These are phyloP conservation scores for Prinsepia uniflora DNA, from an alignment of 306 rosid species.

Conservation along the genomic window DNA sequence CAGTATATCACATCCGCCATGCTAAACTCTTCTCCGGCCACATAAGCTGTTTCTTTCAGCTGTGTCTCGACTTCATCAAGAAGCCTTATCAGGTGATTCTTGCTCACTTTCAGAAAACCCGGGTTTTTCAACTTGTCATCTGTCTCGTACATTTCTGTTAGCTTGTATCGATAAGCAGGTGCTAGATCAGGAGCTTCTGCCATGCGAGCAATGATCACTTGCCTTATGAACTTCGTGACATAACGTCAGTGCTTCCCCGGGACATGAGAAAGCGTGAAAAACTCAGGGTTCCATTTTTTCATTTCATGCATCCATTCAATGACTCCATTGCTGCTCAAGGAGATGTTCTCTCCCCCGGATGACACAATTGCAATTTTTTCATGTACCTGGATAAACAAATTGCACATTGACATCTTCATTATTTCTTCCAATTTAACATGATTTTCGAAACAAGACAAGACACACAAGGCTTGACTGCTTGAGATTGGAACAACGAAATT, in stretches of 20 bases:
- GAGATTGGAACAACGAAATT: neutral
- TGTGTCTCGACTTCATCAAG: slow-evolving; percentile 70
- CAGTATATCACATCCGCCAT: slow-evolving; percentile 86
- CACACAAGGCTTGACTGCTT: neutral
- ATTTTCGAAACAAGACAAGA: neutral
- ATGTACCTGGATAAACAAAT: slow-evolving; percentile 61
- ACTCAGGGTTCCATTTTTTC: slow-evolving; percentile 82
- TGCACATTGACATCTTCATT: slow-evolving; percentile 12
- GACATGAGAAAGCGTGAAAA: slow-evolving; percentile 61
- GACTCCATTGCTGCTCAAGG: slow-evolving; percentile 50
- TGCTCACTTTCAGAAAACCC: slow-evolving; percentile 40
- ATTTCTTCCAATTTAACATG: neutral
- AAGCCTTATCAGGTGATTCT: slow-evolving; percentile 59
- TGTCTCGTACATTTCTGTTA: slow-evolving; percentile 74
- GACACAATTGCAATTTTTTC: slow-evolving; percentile 85
- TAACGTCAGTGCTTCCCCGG: slow-evolving; percentile 60
- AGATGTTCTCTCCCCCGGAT: slow-evolving; percentile 42
- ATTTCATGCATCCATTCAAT: slow-evolving; percentile 87
- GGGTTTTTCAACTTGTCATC: slow-evolving; percentile 71
- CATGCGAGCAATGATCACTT: slow-evolving; percentile 81
- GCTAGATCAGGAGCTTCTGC: slow-evolving; percentile 83
- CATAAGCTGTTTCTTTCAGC: slow-evolving; percentile 50
- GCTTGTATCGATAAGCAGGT: slow-evolving; percentile 68
- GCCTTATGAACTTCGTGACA: slow-evolving; percentile 74
- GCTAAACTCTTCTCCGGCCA: slow-evolving; percentile 70